Evolutionary conservation across 768 basidiomycete species (phyloP).

Genomic region (Tulasnella sp.): DNA sequence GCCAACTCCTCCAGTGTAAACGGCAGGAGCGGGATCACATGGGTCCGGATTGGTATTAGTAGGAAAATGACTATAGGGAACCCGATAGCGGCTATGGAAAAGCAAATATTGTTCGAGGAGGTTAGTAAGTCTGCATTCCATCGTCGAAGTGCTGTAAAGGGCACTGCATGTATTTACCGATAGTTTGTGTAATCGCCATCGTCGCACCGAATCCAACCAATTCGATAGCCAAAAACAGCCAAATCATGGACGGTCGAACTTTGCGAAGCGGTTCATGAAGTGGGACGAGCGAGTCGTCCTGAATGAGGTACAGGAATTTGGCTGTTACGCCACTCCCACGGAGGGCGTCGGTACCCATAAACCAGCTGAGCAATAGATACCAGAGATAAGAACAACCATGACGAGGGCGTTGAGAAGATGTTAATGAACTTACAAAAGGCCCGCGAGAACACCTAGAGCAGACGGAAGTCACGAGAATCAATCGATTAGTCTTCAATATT

Average conservation of each 20-base stretch:
- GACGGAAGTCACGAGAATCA: not conserved
- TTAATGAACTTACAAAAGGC: slow-evolving; percentile 60
- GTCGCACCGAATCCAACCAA: slow-evolving; percentile 79
- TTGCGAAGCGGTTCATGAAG: slow-evolving; percentile 59
- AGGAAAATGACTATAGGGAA: slow-evolving; percentile 85
- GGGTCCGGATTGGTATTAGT: slow-evolving; percentile 66
- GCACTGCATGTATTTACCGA: slow-evolving; percentile 42
- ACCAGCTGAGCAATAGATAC: slow-evolving; percentile 51
- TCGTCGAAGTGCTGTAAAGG: not conserved
- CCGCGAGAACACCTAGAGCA: slow-evolving; percentile 58
- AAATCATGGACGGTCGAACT: slow-evolving; percentile 66
- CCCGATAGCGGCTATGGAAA: slow-evolving; percentile 64
- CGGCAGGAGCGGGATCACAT: slow-evolving; percentile 62
- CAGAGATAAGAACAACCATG: not conserved
- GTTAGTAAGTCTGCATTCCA: not conserved
- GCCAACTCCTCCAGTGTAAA: slow-evolving; percentile 72
- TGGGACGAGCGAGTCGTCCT: slow-evolving; percentile 58
- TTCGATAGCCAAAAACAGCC: slow-evolving; percentile 66
- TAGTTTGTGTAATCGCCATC: slow-evolving; percentile 85
- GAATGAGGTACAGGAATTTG: slow-evolving; percentile 71
- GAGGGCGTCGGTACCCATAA: slow-evolving; percentile 82
- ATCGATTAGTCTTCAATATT: not conserved
- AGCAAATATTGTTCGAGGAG: not conserved
- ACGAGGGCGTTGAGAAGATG: not conserved
- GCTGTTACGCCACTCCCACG: slow-evolving; percentile 72